Evolutionary conservation across 2,329 filamentous ascomycete species (phyloP), one percentile per base, ranked within the genome.

Genomic region (Pyrenochaeta sp.): DNA sequence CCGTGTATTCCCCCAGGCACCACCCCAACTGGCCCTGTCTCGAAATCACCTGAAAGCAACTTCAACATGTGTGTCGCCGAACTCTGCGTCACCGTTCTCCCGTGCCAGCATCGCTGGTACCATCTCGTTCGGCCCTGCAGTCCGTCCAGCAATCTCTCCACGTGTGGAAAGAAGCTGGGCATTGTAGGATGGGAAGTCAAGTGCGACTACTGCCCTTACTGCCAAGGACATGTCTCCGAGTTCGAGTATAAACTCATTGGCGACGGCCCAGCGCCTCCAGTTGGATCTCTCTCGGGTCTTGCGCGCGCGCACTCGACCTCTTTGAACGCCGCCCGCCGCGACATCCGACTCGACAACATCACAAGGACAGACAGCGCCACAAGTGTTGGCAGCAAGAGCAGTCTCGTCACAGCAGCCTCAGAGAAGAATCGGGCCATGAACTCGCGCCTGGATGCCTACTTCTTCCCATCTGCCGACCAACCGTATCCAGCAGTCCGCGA

Each of bases 71-170:
- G 77, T 53, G 64, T 78, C 61, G 76, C 75, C 50, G 74, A 77
- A 51, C 69, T 79, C 30, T 77, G 77, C 63, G 73, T 78, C 44
- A 74, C 74, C 36, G 69, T 71, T 6, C 69, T 74, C 39, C 61
- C 72, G 29, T 79, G 77, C 69, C 64, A 69, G 41, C 77, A 79
- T 52, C 72, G 77, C 48, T 79, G 76, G 76, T 78, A 77, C 64
- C 71, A 75, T 45, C 71, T 79, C 19, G 63, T 73, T 22, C 67
- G 70, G 24, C 61, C 74, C 30, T 79, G 77, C 66, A 62, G 61
- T 19, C 67, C 72, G 2, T 65, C 66, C 34, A 70, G 65, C 57
- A 74, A 78, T 53, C 73, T 79, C 39, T 59, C 72, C 58, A 77
- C 77, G 61, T 79, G 77, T 57, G 58, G 68, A 3, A 65, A 67